Percentiles rank a stretch among this genome's conserved stretches.
phyloP scores from a whole-genome alignment of 2,329 filamentous ascomycete genomes.

The Calonectria hongkongensis region DNA sequence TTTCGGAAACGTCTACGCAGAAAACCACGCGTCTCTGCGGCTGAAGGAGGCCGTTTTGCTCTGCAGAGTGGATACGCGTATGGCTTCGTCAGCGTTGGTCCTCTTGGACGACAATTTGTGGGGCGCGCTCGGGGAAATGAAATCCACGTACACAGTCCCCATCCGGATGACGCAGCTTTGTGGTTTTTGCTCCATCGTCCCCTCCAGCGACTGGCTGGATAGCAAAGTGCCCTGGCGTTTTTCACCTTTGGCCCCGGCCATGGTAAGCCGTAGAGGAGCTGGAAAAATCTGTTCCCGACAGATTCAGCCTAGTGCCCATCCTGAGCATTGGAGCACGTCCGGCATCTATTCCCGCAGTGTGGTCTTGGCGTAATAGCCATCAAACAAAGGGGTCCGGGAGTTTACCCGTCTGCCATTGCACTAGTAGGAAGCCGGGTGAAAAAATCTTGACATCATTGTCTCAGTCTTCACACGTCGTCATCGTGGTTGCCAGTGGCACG shows the following conservation, averaged over 20 bases:
- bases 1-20: slow-evolving; percentile 23
- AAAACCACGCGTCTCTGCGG: slow-evolving; percentile 26
- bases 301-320: not conserved
- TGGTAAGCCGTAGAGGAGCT: not conserved
- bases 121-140: slow-evolving; percentile 7
- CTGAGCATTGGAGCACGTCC: not conserved
- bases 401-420: not conserved
- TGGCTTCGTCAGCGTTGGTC: slow-evolving; percentile 21
- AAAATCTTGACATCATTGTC: not conserved
- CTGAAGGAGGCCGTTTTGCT: slow-evolving; percentile 18
- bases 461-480: not conserved
- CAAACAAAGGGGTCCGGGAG: not conserved
- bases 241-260: not conserved
- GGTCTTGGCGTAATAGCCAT: not conserved
- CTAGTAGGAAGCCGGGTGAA: not conserved
- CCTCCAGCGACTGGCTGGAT: not conserved
- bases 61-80: slow-evolving; percentile 18
- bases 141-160: slow-evolving; percentile 18
- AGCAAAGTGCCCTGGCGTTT: not conserved
- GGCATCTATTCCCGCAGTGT: not conserved
- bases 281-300: not conserved
- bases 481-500: not conserved
- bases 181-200: not conserved
- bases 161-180: slow-evolving; percentile 19
- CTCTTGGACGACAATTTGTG: slow-evolving; percentile 9